phyloP scores from a whole-genome alignment of 108 stramenopile genomes.

The Conticribra weissflogii region DNA sequence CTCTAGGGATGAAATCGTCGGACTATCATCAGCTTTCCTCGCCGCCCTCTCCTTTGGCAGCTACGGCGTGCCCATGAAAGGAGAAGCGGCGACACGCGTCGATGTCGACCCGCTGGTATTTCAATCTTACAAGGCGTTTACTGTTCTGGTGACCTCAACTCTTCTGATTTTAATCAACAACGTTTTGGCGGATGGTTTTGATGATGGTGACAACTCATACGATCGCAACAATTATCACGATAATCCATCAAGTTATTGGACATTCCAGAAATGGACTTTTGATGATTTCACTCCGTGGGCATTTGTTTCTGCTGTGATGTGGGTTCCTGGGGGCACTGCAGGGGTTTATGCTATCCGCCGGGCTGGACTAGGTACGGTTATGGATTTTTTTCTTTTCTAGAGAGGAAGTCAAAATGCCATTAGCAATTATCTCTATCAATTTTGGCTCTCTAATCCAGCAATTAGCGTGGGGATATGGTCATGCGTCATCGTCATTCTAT shows the following conservation, averaged over 20 bases:
- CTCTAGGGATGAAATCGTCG: conserved; percentile 25
- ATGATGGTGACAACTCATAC: neutral
- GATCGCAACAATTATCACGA: too few species aligned
- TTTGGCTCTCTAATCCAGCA: too few species aligned
- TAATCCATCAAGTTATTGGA: neutral
- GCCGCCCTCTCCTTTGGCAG: conserved; percentile 75
- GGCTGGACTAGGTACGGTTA: conserved; percentile 78
- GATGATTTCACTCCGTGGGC: conserved; percentile 58
- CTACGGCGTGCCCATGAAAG: conserved; percentile 88
- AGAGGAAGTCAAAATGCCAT: too few species aligned
- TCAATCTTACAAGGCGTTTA: conserved; percentile 83
- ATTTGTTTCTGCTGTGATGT: conserved; percentile 64
- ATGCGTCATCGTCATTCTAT: conserved; percentile 75
- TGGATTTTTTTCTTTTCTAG: too few species aligned
- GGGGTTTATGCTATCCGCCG: conserved; percentile 83
- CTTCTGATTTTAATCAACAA: conserved; percentile 42
- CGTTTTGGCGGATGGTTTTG: conserved; percentile 19
- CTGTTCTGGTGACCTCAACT: conserved; percentile 34
- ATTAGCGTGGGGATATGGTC: conserved; percentile 80
- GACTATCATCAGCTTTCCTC: conserved; percentile 53
- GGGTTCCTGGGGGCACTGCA: conserved; percentile 77
- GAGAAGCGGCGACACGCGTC: conserved; percentile 53
- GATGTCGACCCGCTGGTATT: conserved; percentile 86
- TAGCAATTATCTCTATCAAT: too few species aligned
- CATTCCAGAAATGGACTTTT: conserved; percentile 34